Percentiles rank a stretch among this genome's conserved stretches.
Conservation (phyloP, 768 basidiomycete genomes). For the Suillus sp. region DNA sequence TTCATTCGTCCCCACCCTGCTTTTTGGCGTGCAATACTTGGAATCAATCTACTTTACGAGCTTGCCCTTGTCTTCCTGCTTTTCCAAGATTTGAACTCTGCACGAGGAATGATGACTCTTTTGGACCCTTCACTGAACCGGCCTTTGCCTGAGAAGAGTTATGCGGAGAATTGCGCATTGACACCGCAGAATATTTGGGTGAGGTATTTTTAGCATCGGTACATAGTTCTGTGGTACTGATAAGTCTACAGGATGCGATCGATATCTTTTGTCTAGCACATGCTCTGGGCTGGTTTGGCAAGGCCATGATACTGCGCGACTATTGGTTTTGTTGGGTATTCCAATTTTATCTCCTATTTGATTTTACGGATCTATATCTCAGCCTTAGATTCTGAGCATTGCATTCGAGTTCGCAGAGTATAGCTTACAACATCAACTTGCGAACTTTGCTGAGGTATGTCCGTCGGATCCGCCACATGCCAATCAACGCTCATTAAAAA, state of each 20-base stretch:
- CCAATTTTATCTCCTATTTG: constrained; percentile 10
- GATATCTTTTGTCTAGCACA: constrained; percentile 90
- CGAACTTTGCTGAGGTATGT: constrained; percentile 84
- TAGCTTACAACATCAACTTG: constrained; percentile 83
- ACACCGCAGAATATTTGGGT: constrained; percentile 70
- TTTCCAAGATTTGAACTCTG: constrained; percentile 81
- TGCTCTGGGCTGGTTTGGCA: constrained; percentile 87
- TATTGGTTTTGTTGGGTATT: constrained; percentile 94
- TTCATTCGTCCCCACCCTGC: constrained; percentile 88
- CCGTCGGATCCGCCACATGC: constrained; percentile 21
- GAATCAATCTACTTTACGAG: constrained; percentile 83
- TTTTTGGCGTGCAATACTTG: constrained; percentile 80
- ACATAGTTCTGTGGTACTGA: neutral
- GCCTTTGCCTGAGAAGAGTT: constrained; percentile 81
- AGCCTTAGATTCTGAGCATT: constrained; percentile 73
- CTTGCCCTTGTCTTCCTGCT: constrained; percentile 80
- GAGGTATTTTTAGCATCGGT: constrained; percentile 19
- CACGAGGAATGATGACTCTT: constrained; percentile 75
- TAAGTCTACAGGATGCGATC: constrained; percentile 59
- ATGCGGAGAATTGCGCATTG: constrained; percentile 78
- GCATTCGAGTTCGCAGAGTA: constrained; percentile 91
- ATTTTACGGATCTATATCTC: constrained; percentile 13
- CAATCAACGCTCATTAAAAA: constrained; percentile 16
- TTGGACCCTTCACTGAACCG: constrained; percentile 73
- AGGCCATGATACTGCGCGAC: constrained; percentile 86